Percentiles rank a stretch among this genome's conserved stretches.
These are phyloP conservation scores for Avena eriantha DNA, from an alignment of 176 grass and related monocot genomes.

Conservation along the genomic window DNA sequence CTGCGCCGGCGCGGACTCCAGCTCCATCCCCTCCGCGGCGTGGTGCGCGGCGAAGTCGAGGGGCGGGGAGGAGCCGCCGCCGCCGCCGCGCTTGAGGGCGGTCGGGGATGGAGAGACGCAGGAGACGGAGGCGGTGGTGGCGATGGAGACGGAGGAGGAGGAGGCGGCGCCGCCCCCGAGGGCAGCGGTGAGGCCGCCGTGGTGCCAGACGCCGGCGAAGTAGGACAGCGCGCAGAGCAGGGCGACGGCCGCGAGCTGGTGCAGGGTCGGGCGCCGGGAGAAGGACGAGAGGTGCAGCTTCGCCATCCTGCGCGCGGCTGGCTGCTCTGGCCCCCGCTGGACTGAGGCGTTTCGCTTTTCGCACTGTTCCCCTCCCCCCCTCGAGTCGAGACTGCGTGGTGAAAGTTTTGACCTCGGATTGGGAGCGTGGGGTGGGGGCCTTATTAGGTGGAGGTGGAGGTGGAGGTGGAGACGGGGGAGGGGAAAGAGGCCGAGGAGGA, in stretches of 20 bases:
- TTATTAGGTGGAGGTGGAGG: slow-evolving; percentile 32
- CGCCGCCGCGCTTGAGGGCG: background rate
- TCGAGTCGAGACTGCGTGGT: background rate
- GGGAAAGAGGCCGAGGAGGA: background rate
- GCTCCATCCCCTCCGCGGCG: slow-evolving; percentile 51
- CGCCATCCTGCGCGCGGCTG: slow-evolving; percentile 41
- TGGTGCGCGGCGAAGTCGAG: slow-evolving; percentile 87
- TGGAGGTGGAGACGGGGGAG: background rate
- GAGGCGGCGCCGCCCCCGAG: slow-evolving; percentile 7
- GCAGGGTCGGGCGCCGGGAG: slow-evolving; percentile 47
- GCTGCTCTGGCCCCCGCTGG: background rate
- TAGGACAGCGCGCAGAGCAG: slow-evolving; percentile 85
- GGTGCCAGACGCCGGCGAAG: slow-evolving; percentile 85
- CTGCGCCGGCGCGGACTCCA: background rate
- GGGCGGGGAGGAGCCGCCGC: background rate
- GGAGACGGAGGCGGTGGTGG: slow-evolving; percentile 49
- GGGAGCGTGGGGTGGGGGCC: background rate
- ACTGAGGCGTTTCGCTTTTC: too few relatives aligned
- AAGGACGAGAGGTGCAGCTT: slow-evolving; percentile 52
- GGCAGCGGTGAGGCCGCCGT: slow-evolving; percentile 47
- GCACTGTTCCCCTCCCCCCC: background rate
- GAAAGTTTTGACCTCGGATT: slow-evolving; percentile 36
- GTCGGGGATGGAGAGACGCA: slow-evolving; percentile 38
- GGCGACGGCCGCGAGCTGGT: slow-evolving; percentile 58
- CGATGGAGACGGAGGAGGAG: slow-evolving; percentile 48